Evolutionary conservation across 1,284 basidiomycete genomes (phyloP), one percentile per base, ranked within the genome.

Genomic region (Moesziomyces globuligerus): DNA sequence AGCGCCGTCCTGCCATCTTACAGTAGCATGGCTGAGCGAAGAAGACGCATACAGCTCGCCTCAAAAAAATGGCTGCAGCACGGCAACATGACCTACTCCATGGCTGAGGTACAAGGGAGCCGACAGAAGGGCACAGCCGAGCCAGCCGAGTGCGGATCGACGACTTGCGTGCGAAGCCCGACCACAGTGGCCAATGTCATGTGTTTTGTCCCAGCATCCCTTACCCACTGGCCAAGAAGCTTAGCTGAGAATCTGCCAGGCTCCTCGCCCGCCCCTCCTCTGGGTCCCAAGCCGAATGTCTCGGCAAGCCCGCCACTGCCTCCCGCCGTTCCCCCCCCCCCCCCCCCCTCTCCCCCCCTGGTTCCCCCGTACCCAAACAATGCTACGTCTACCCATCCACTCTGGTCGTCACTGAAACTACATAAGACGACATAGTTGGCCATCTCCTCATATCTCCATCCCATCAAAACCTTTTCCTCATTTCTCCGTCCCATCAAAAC

Each of bases 151-250:
- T 6, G 7, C 7, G 32, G 32, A 15, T 34, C 32, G 32, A n/a
- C 13, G n/a, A 34, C 13, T 11, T 11, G 7, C 7, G 29, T 32
- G 10, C 9, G 32, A 34, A 34, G 15, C 32, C 15, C 32, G 43
- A 47, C 13, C n/a, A 48, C 18, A 54, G 29, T 34, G 55, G 23
- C 38, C 43, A 66, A 51, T 48, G 48, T 66, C 62, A 66, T 59
- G 56, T 55, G 62, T 66, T 59, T 66, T 66, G 55, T n/a, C n/a
- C n/a, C n/a, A n/a, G n/a, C n/a, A n/a, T n/a, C n/a, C n/a, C n/a
- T n/a, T n/a, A n/a, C n/a, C n/a, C n/a, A n/a, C n/a, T n/a, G n/a
- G n/a, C n/a, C n/a, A n/a, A n/a, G n/a, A n/a, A 44, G 38, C 28
- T 38, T 29, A 13, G n/a, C 18, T 26, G n/a, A 44, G 43, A 32